These are phyloP conservation scores for Cornus kousa DNA, from an alignment of 148 eudicot species.

Conservation along the genomic window DNA sequence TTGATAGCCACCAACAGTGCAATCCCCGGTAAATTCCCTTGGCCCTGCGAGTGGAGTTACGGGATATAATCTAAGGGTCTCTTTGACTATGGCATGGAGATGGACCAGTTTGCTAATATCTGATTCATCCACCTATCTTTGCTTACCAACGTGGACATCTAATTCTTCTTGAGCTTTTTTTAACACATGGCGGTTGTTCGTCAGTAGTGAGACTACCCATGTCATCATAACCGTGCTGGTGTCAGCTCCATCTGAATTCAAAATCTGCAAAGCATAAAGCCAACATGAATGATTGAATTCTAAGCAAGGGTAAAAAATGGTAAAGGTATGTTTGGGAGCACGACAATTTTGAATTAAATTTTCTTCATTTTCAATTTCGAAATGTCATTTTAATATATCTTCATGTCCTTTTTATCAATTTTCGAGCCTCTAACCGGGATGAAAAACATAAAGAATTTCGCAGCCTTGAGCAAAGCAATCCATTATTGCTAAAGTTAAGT, in stretches of 20 bases:
- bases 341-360: too few species aligned
- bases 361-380: too few species aligned
- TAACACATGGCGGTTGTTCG: constrained; percentile 18
- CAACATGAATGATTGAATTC: neutral
- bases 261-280: constrained; percentile 14
- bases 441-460: too few species aligned
- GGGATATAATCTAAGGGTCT: constrained; percentile 35
- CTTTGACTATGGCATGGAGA: constrained; percentile 37
- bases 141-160: constrained; percentile 20
- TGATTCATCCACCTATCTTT: constrained; percentile 23
- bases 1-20: constrained; percentile 25
- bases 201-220: constrained; percentile 30
- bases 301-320: too few species aligned
- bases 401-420: too few species aligned
- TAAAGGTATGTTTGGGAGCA: too few species aligned
- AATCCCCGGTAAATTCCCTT: constrained; percentile 21
- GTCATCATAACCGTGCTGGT: constrained; percentile 23
- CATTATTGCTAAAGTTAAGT: too few species aligned
- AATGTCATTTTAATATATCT: too few species aligned
- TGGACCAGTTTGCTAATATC: constrained; percentile 25
- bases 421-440: too few species aligned
- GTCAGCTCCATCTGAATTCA: constrained; percentile 28
- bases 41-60: constrained; percentile 17
- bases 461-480: too few species aligned
- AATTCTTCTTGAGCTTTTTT: constrained; percentile 32